Percentiles rank a stretch among this genome's conserved stretches.
These are phyloP conservation scores for barrel medic (Medicago truncatula) DNA, from an alignment of 306 rosid species.

Conservation along the genomic window DNA sequence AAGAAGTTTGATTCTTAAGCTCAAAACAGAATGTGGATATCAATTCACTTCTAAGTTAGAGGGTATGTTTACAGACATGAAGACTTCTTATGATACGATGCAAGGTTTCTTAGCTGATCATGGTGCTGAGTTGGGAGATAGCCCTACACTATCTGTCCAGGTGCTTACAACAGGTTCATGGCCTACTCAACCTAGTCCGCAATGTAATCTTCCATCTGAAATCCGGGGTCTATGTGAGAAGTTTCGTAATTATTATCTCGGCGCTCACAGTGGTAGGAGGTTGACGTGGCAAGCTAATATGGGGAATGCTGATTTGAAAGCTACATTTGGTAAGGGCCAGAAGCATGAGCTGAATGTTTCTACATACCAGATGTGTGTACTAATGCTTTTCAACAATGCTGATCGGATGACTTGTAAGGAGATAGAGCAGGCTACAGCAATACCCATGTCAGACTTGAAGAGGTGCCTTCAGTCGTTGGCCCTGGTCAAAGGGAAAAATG, in stretches of 20 bases:
- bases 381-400: conserved; percentile 60
- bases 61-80: conserved; percentile 69
- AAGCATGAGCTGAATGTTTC: conserved; percentile 69
- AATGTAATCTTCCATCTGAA: conserved; percentile 60
- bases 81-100: conserved; percentile 58
- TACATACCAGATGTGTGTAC: conserved; percentile 65
- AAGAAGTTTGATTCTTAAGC: conserved; percentile 65
- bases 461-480: conserved; percentile 70
- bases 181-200: conserved; percentile 63
- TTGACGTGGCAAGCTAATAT: conserved; percentile 66
- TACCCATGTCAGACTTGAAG: conserved; percentile 54
- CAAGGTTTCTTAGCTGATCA: conserved; percentile 51
- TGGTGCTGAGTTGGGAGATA: conserved; percentile 49
- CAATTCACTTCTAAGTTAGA: conserved; percentile 64
- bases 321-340: conserved; percentile 56
- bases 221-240: conserved; percentile 54
- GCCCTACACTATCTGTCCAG: conserved; percentile 54
- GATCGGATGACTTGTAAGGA: conserved; percentile 56
- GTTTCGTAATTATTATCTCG: conserved; percentile 58
- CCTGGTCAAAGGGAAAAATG: conserved; percentile 61
- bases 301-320: conserved; percentile 65
- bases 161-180: conserved; percentile 70
- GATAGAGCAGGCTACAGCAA: conserved; percentile 61
- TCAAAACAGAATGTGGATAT: conserved; percentile 67
- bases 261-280: conserved; percentile 62